A percentile compares a stretch with the other conserved stretches of the same genome.
Conservation (phyloP, 768 basidiomycete genomes). For the Phanerochaete sordida region DNA sequence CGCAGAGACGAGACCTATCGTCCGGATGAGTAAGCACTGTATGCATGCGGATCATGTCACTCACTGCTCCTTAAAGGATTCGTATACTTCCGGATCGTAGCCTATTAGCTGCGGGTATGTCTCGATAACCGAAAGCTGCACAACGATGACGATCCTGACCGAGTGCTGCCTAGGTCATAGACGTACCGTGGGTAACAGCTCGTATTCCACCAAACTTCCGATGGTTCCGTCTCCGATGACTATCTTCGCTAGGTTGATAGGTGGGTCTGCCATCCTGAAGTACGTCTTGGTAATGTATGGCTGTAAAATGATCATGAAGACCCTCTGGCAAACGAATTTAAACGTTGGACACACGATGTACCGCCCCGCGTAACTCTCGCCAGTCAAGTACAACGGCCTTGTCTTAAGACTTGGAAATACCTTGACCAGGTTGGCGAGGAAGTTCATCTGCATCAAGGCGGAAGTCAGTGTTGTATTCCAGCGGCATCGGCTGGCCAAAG, state of each 20-base stretch:
- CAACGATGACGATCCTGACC: background rate
- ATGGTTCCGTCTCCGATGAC: constrained; percentile 72
- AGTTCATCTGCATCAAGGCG: constrained; percentile 53
- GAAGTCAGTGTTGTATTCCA: background rate
- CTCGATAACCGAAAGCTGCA: constrained; percentile 55
- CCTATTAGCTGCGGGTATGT: constrained; percentile 76
- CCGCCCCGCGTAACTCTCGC: constrained; percentile 74
- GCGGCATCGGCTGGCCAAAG: background rate
- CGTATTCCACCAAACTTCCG: constrained; percentile 18
- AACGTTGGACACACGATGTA: constrained; percentile 45
- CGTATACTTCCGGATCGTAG: constrained; percentile 61
- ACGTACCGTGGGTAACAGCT: constrained; percentile 19
- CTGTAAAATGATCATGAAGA: constrained; percentile 28
- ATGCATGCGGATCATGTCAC: constrained; percentile 20
- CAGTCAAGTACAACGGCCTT: constrained; percentile 66
- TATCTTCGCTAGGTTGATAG: constrained; percentile 63
- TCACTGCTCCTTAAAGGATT: constrained; percentile 67
- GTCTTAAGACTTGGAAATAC: constrained; percentile 67
- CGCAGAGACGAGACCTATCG: constrained; percentile 54
- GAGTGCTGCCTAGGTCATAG: constrained; percentile 33
- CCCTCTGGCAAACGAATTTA: background rate
- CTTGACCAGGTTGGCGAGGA: constrained; percentile 66
- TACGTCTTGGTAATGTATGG: constrained; percentile 75
- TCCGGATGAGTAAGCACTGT: background rate
- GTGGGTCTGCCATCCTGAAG: constrained; percentile 59